Evolutionary conservation across 768 basidiomycete genomes (phyloP).

Genomic region (Rhodotorula diobovata): DNA sequence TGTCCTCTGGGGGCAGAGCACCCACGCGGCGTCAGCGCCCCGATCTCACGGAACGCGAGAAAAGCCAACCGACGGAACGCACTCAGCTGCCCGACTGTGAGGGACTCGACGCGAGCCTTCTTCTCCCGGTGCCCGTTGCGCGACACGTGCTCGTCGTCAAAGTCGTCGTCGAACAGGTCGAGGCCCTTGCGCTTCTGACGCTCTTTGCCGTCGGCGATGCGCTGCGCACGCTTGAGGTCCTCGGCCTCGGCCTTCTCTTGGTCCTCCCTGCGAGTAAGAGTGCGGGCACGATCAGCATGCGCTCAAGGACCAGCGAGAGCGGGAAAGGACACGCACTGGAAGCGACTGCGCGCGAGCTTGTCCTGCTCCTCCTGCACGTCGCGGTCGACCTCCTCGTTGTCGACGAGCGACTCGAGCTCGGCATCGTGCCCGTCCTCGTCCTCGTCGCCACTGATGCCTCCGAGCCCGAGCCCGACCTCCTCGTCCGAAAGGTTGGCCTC

Average conservation of each 20-base stretch:
- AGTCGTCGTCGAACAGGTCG: conserved; percentile 36
- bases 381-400: conserved; percentile 22
- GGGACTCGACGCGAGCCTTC: background rate
- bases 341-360: background rate
- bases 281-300: background rate
- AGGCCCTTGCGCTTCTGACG: conserved; percentile 18
- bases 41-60: background rate
- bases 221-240: conserved; percentile 14
- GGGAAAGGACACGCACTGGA: conserved; percentile 2
- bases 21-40: background rate
- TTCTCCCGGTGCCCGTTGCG: conserved; percentile 1
- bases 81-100: conserved; percentile 17
- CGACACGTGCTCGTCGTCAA: conserved; percentile 29
- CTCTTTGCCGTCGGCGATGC: conserved; percentile 31
- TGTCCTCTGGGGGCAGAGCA: background rate
- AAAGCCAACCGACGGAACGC: background rate
- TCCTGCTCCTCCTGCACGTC: conserved; percentile 25
- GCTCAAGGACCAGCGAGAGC: too few relatives aligned
- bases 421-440: conserved; percentile 28
- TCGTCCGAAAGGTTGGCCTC: conserved; percentile 32
- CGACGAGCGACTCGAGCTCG: conserved; percentile 32
- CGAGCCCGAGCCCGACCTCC: conserved; percentile 18
- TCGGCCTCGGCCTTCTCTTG: conserved; percentile 18
- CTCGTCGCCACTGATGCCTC: conserved; percentile 22
- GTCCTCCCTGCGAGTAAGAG: conserved; percentile 5